A percentile compares a stretch with the other conserved stretches of the same genome.
Evolutionary conservation across 768 basidiomycete species (phyloP).

Genomic region (Glaciozyma martinii): DNA sequence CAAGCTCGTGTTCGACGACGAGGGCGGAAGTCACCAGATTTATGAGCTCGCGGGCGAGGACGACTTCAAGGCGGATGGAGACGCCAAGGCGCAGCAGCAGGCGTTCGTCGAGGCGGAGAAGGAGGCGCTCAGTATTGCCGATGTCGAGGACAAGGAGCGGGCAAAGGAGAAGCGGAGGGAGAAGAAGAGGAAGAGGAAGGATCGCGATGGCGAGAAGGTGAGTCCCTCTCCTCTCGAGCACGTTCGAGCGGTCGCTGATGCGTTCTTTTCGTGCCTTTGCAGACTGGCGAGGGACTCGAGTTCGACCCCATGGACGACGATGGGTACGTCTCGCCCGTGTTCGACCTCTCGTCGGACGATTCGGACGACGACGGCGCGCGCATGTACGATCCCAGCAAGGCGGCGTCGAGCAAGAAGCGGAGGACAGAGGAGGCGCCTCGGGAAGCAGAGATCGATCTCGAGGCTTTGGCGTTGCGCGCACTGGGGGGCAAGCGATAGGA

Average conservation of each 20-base stretch:
- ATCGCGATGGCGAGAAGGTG: slow-evolving; percentile 47
- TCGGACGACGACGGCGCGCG: slow-evolving; percentile 34
- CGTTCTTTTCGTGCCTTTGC: not conserved
- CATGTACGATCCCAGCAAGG: not conserved
- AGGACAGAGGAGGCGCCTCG: slow-evolving; percentile 9
- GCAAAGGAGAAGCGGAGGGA: slow-evolving; percentile 81
- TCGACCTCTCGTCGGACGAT: slow-evolving; percentile 47
- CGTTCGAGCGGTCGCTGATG: not conserved
- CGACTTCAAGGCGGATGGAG: slow-evolving; percentile 53
- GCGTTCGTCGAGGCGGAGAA: slow-evolving; percentile 66
- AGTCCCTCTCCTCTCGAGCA: slow-evolving; percentile 38
- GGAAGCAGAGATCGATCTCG: slow-evolving; percentile 29
- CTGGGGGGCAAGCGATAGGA: slow-evolving; percentile 14
- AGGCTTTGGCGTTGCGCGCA: slow-evolving; percentile 31
- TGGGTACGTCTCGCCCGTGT: slow-evolving; percentile 64
- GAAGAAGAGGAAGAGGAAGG: slow-evolving; percentile 86
- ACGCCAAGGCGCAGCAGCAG: slow-evolving; percentile 57
- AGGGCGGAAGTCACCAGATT: slow-evolving; percentile 61
- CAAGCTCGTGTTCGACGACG: slow-evolving; percentile 85
- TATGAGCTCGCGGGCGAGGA: slow-evolving; percentile 74
- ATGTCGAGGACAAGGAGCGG: slow-evolving; percentile 67
- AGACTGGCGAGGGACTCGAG: slow-evolving; percentile 34
- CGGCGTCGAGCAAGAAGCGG: slow-evolving; percentile 8
- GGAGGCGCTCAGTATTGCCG: slow-evolving; percentile 59
- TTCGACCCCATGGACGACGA: slow-evolving; percentile 46